Percentiles rank a stretch among this genome's conserved stretches.
Conservation (phyloP, 2,329 filamentous ascomycete genomes). For the Trichoderma gracile region DNA sequence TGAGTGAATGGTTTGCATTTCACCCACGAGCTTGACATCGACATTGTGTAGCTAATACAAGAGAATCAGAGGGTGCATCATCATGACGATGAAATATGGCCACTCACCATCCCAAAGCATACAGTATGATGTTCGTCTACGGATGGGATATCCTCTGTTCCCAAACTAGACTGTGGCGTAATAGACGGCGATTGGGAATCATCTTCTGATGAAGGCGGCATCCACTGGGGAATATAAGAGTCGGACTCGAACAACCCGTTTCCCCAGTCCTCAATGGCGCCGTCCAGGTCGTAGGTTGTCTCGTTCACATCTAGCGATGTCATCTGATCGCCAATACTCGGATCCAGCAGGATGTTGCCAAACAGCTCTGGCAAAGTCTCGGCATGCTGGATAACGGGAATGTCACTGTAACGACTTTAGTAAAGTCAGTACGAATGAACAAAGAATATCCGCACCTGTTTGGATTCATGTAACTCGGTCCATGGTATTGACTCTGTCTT, state of each 20-base stretch:
- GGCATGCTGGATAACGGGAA: not conserved
- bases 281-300: not conserved
- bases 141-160: not conserved
- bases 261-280: not conserved
- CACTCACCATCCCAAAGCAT: slow-evolving; percentile 22
- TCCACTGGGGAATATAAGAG: not conserved
- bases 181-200: not conserved
- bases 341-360: not conserved
- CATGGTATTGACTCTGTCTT: slow-evolving; percentile 7
- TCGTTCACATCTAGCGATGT: not conserved
- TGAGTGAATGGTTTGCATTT: not conserved
- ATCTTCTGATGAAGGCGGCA: not conserved
- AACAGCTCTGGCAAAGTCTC: not conserved
- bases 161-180: not conserved
- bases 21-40: slow-evolving; percentile 11
- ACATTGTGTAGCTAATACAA: slow-evolving; percentile 10
- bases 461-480: slow-evolving; percentile 7
- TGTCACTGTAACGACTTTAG: not conserved
- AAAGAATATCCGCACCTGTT: not conserved
- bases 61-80: not conserved
- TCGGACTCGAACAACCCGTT: not conserved
- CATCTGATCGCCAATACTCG: not conserved
- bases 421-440: not conserved
- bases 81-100: not conserved
- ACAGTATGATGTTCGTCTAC: not conserved